Percentiles rank a stretch among this genome's conserved stretches.
Evolutionary conservation across 371 early-diverging fungal genomes (phyloP).

Genomic region (Mortierella sp.): DNA sequence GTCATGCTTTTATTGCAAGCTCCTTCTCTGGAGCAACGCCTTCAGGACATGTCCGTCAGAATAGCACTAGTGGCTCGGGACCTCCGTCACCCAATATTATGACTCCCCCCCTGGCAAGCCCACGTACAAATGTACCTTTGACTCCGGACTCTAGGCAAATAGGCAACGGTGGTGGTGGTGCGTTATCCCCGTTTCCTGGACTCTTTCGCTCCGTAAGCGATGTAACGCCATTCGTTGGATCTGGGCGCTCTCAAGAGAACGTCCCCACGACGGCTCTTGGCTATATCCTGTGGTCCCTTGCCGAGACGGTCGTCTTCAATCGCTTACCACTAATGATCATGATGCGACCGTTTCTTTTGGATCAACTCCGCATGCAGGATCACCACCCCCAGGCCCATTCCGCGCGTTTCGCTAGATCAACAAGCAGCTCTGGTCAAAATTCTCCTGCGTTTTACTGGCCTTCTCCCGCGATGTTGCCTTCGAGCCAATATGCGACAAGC

Average conservation of each 20-base stretch:
- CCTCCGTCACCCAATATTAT: constrained; percentile 29
- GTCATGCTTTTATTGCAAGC: constrained; percentile 18
- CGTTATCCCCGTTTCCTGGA: constrained; percentile 12
- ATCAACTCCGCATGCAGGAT: constrained; percentile 57
- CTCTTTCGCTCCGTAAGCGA: constrained; percentile 26
- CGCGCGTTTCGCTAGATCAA: constrained; percentile 12
- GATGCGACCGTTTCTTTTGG: constrained; percentile 65
- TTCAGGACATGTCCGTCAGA: constrained; percentile 7
- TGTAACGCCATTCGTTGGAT: constrained; percentile 10
- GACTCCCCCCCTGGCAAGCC: constrained; percentile 27
- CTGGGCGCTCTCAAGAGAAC: neutral
- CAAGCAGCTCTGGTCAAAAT: constrained; percentile 28
- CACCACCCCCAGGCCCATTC: constrained; percentile 4
- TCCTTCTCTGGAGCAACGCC: constrained; percentile 15
- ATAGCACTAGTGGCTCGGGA: constrained; percentile 11
- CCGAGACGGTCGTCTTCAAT: constrained; percentile 65
- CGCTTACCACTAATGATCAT: constrained; percentile 65
- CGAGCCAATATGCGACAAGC: constrained; percentile 1
- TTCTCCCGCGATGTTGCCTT: constrained; percentile 24
- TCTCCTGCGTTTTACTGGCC: constrained; percentile 56
- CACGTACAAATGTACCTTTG: constrained; percentile 22
- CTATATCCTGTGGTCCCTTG: constrained; percentile 68
- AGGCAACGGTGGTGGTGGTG: neutral
- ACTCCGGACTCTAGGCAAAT: constrained; percentile 16
- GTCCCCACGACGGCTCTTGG: constrained; percentile 58